Conservation (phyloP, 2,329 filamentous ascomycete genomes). For the Aureobasidium zeae region DNA sequence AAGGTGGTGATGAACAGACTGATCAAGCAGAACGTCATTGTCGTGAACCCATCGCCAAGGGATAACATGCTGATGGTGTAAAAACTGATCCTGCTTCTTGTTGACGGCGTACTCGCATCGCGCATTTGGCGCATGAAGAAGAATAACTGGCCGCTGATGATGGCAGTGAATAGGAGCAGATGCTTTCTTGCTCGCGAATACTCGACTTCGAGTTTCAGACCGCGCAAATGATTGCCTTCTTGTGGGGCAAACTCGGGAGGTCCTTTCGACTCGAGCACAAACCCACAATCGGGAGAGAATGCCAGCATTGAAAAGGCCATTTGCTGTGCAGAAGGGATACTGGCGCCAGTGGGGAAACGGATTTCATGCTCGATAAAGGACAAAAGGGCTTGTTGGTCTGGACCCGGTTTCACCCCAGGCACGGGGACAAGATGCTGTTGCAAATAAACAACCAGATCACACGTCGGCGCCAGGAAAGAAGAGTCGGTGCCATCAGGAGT, state of each 20-base stretch:
- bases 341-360: slow-evolving; percentile 49
- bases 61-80: slow-evolving; percentile 54
- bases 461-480: slow-evolving; percentile 58
- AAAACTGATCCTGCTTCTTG: slow-evolving; percentile 54
- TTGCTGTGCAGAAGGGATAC: slow-evolving; percentile 41
- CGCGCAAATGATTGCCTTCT: slow-evolving; percentile 44
- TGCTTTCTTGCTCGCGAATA: slow-evolving; percentile 39
- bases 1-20: slow-evolving; percentile 47
- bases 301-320: slow-evolving; percentile 51
- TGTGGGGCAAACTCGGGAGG: slow-evolving; percentile 45
- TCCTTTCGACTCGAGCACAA: slow-evolving; percentile 52
- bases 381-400: slow-evolving; percentile 28
- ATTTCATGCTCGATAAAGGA: slow-evolving; percentile 50
- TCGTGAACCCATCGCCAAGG: slow-evolving; percentile 51
- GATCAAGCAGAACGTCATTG: slow-evolving; percentile 44
- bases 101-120: slow-evolving; percentile 55
- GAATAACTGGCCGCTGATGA: slow-evolving; percentile 45
- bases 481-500: slow-evolving; percentile 50
- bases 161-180: slow-evolving; percentile 43
- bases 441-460: slow-evolving; percentile 80
- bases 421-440: slow-evolving; percentile 55
- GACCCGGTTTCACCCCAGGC: slow-evolving; percentile 8
- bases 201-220: slow-evolving; percentile 49
- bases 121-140: slow-evolving; percentile 54
- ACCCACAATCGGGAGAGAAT: slow-evolving; percentile 60